Conservation (phyloP, 1,284 basidiomycete species). For the Pascua guehoae region DNA sequence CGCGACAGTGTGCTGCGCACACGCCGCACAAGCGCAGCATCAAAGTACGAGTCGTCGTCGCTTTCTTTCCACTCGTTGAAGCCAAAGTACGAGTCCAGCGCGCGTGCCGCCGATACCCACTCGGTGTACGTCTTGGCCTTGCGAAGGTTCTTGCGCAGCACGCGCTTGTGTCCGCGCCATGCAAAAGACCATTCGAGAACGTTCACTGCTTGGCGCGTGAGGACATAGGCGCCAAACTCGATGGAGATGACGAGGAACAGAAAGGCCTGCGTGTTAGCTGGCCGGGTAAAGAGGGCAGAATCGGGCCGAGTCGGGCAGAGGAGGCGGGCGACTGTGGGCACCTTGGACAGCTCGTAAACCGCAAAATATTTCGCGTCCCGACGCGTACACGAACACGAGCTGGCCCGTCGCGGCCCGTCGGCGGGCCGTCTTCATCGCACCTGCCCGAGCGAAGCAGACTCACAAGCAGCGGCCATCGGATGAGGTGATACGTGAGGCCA, state of each 20-base stretch:
- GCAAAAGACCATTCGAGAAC: slow-evolving; percentile 86
- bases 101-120: slow-evolving; percentile 78
- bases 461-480: slow-evolving; percentile 86
- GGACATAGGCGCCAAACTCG: slow-evolving; percentile 81
- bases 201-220: slow-evolving; percentile 86
- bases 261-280: slow-evolving; percentile 55
- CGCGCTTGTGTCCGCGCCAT: slow-evolving; percentile 82
- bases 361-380: no score
- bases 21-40: slow-evolving; percentile 57
- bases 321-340: no score
- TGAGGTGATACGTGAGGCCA: slow-evolving; percentile 73
- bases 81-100: slow-evolving; percentile 73
- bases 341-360: no score
- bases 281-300: no score
- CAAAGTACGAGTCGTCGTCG: slow-evolving; percentile 83
- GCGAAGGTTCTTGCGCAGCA: slow-evolving; percentile 69
- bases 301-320: no score
- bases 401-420: no score
- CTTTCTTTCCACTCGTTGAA: slow-evolving; percentile 82
- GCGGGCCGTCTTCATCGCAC: no score
- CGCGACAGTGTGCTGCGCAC: slow-evolving; percentile 39
- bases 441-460: slow-evolving; percentile 25
- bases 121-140: slow-evolving; percentile 66
- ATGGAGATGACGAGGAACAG: slow-evolving; percentile 79
- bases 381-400: no score